Base-by-base conservation (phyloP, 2,329 filamentous ascomycete genomes). In the Penicillium psychrosexuale region DNA sequence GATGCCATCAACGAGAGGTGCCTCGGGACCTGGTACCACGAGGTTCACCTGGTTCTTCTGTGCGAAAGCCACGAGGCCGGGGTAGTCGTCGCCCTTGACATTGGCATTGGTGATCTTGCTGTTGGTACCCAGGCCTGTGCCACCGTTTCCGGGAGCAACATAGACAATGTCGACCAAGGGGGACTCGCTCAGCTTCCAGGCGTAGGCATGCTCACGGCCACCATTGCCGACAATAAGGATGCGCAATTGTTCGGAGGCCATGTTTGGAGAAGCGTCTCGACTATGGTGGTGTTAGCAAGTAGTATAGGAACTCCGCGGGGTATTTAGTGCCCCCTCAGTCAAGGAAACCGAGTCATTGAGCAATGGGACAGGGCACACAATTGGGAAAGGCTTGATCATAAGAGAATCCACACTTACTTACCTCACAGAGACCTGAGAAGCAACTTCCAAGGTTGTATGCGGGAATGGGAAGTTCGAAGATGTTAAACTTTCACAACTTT, bases 141-240 rank as follows among this genome's bases (percentile, higher is more conserved):
- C 94, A 63, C 93, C 93, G 75, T 97, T 97, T 59, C 93, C 93
- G 56, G 83, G 83, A 53, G 82, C 82, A 55, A 84, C 80, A 60
- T 75, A 78, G 55, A 97, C 93, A 65, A 85, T 82, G 66, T 90
- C 85, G 58, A 96, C 90, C 43, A 82, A 81, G 39, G 86, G 80
- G 15, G 91, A 96, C 73, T 96, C 88, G 69, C 87, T 85, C 59
- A 97, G 80, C 77, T 95, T 97, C 92, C 92, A 97, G 39, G 92
- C 91, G 60, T 97, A 83, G 44, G 92, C 90, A 76, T 97, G 91
- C 77, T 99, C 94, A 67, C 94, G 87, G 66, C 93, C 94, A 63
- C 94, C 94, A 71, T 93, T 96, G 68, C 94, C 93, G 62, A 97
- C 86, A 60, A 97, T 85, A 60, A 97, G 86, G 64, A 97, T 82